phyloP scores from a whole-genome alignment of 2,329 filamentous ascomycete species.

The Colletotrichum plurivorum region DNA sequence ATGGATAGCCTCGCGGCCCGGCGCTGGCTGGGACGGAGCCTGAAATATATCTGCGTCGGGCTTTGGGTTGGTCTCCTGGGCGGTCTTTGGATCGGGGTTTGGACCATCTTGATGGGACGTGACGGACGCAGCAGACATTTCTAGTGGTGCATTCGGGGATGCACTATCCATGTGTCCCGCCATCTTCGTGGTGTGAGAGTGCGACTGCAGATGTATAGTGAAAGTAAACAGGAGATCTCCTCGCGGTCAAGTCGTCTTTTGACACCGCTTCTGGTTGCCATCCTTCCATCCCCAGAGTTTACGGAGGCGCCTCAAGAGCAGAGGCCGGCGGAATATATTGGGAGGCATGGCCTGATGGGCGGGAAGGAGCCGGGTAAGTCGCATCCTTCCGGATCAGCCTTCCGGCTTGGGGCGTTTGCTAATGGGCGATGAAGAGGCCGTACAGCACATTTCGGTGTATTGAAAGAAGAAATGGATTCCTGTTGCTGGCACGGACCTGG shows the following conservation, averaged over 20 bases:
- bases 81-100: conserved; percentile 25
- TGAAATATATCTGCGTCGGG: conserved; percentile 1
- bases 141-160: not conserved
- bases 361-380: conserved; percentile 1
- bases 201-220: not conserved
- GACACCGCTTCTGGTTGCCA: not conserved
- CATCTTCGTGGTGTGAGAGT: not conserved
- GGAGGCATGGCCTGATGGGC: not conserved
- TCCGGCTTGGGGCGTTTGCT: not conserved
- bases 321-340: not conserved
- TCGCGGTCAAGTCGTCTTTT: not conserved
- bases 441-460: no score
- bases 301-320: not conserved
- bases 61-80: conserved; percentile 2
- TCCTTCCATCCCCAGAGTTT: not conserved
- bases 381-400: not conserved
- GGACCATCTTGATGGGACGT: not conserved
- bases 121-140: not conserved
- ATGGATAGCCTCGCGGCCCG: not conserved
- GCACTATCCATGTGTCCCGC: not conserved
- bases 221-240: not conserved
- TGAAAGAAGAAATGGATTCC: no score
- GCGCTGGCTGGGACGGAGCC: not conserved
- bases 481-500: no score
- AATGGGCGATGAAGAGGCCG: no score